Percentiles rank a stretch among this genome's conserved stretches.
Conservation (phyloP, 2,329 filamentous ascomycete species). For the Alternaria viburni region DNA sequence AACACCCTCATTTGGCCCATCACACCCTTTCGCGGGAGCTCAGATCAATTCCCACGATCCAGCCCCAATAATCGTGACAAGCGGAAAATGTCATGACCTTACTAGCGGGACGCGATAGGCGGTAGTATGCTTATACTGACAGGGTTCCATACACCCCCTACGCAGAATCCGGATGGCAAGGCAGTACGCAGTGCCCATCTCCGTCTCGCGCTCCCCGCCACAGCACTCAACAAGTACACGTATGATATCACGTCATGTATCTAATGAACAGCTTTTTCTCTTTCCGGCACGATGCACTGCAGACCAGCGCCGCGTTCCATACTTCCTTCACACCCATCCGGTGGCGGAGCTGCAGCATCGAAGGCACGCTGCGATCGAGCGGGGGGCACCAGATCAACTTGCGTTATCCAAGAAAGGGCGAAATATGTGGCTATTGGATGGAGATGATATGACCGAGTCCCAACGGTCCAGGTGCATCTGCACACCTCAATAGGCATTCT, state of each 20-base stretch:
- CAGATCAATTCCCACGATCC: not conserved
- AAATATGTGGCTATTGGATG: no score
- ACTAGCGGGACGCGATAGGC: not conserved
- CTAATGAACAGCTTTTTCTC: not conserved
- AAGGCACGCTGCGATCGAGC: not conserved
- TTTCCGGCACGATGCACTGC: not conserved
- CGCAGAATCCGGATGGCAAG: not conserved
- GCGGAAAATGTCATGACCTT: not conserved
- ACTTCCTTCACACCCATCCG: not conserved
- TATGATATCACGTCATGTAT: not conserved
- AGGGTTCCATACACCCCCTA: not conserved
- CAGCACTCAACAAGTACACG: not conserved
- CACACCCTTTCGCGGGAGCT: not conserved
- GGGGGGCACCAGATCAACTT: not conserved
- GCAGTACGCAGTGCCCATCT: not conserved
- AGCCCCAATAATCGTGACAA: not conserved
- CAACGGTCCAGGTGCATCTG: no score
- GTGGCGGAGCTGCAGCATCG: not conserved
- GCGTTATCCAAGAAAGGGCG: not conserved
- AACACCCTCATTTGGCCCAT: not conserved
- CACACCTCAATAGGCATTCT: no score
- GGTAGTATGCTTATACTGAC: not conserved
- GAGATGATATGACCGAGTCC: not conserved
- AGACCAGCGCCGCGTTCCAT: not conserved
- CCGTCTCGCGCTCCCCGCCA: not conserved